Conservation (phyloP, 129 eudicot genomes). For the Deinandra increscens region DNA sequence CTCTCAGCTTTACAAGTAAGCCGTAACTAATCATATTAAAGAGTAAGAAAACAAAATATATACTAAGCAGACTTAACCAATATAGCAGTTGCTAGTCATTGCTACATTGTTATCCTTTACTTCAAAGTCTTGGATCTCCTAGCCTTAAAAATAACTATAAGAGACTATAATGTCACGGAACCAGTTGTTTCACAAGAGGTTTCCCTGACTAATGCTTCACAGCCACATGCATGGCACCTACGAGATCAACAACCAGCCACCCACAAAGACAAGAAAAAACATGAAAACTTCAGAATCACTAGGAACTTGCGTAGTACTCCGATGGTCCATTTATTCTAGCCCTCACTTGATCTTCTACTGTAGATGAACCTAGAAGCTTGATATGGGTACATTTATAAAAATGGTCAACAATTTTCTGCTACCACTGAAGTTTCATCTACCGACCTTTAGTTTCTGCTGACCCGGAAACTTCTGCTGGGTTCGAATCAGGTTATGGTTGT, state of each 20-base stretch:
- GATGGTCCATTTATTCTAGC: neutral
- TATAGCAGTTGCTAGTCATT: neutral
- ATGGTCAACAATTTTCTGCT: too few relatives aligned
- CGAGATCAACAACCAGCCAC: neutral
- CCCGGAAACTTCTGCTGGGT: too few relatives aligned
- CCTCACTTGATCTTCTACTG: neutral
- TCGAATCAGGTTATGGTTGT: too few relatives aligned
- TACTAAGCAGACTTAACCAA: neutral
- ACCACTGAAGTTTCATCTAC: too few relatives aligned
- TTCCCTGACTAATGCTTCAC: neutral
- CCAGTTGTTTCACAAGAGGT: neutral
- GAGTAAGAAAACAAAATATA: neutral
- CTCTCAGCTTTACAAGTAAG: neutral
- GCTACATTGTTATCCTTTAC: neutral
- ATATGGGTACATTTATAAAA: too few relatives aligned
- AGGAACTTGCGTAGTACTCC: neutral
- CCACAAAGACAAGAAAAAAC: neutral
- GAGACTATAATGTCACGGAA: neutral
- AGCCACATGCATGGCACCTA: slow-evolving; percentile 3
- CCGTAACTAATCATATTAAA: neutral
- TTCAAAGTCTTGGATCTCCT: neutral
- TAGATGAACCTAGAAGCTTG: neutral
- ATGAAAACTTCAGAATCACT: neutral
- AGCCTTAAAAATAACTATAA: neutral
- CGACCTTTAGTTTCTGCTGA: too few relatives aligned